Evolutionary conservation across 345 rosid species (phyloP).

Genomic region (Pugionium cornutum): DNA sequence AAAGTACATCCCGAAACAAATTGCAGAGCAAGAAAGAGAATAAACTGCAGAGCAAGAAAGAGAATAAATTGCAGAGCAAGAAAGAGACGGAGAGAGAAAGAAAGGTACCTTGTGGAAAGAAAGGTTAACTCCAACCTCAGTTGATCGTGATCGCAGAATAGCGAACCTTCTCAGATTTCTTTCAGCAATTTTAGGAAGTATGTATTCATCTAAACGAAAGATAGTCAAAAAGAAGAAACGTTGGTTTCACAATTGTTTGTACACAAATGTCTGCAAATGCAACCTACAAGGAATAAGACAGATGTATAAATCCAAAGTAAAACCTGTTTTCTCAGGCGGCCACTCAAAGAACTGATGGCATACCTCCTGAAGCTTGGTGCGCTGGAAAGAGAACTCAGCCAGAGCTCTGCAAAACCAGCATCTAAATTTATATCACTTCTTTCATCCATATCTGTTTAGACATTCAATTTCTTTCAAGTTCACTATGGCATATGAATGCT

Average conservation of each 20-base stretch:
- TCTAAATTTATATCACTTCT: neutral
- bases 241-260: neutral
- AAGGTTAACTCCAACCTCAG: conserved; percentile 51
- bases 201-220: conserved; percentile 63
- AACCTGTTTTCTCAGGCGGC: conserved; percentile 91
- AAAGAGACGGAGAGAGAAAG: neutral
- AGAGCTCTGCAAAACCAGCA: conserved; percentile 49
- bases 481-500: conserved; percentile 21
- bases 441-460: conserved; percentile 1
- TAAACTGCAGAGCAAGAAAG: neutral
- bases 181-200: conserved; percentile 93
- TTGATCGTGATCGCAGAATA: conserved; percentile 54
- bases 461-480: conserved; percentile 1
- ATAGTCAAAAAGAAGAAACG: neutral
- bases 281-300: conserved; percentile 2
- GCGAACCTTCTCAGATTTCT: conserved; percentile 72
- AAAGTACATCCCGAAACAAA: neutral
- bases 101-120: conserved; percentile 49
- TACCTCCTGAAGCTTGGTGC: conserved; percentile 53
- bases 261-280: conserved; percentile 17
- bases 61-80: neutral
- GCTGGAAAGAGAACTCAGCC: conserved; percentile 60
- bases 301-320: neutral
- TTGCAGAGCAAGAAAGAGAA: too few relatives aligned
- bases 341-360: conserved; percentile 73